Evolutionary conservation across 345 rosid species (phyloP).

Genomic region (Firmiana major): DNA sequence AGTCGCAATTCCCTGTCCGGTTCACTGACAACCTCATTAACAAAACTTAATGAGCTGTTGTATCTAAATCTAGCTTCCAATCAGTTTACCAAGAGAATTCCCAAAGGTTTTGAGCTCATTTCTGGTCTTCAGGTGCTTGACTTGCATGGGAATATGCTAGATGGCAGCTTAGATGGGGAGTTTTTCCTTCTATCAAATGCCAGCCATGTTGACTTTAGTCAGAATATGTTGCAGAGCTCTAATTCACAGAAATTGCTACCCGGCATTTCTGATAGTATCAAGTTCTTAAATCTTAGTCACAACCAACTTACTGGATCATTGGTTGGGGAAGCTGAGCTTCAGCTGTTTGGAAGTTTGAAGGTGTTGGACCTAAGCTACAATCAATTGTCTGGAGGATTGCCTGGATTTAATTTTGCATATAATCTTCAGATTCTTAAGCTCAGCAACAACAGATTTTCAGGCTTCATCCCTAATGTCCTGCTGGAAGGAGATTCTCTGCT

Average conservation of each 20-base stretch:
- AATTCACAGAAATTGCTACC: slow-evolving; percentile 66
- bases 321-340: slow-evolving; percentile 55
- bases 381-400: slow-evolving; percentile 85
- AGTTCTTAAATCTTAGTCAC: slow-evolving; percentile 72
- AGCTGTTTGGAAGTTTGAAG: slow-evolving; percentile 63
- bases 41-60: slow-evolving; percentile 53
- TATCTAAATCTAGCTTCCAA: slow-evolving; percentile 76
- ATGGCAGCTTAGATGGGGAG: slow-evolving; percentile 70
- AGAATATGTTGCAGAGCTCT: slow-evolving; percentile 59
- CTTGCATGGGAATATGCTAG: slow-evolving; percentile 72
- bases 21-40: slow-evolving; percentile 53
- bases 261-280: slow-evolving; percentile 72
- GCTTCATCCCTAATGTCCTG: slow-evolving; percentile 76
- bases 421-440: slow-evolving; percentile 90
- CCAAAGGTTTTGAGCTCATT: slow-evolving; percentile 68
- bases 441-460: slow-evolving; percentile 82
- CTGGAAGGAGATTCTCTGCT: slow-evolving; percentile 86
- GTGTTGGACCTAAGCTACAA: slow-evolving; percentile 94
- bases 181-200: slow-evolving; percentile 82
- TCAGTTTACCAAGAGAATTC: slow-evolving; percentile 54
- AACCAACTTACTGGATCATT: slow-evolving; percentile 85
- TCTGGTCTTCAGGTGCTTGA: slow-evolving; percentile 74
- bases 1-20: slow-evolving; percentile 85
- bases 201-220: slow-evolving; percentile 76
- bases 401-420: slow-evolving; percentile 83